Base-by-base conservation (phyloP, 2,329 filamentous ascomycete species). In the Paraphaeosphaeria sporulosa region DNA sequence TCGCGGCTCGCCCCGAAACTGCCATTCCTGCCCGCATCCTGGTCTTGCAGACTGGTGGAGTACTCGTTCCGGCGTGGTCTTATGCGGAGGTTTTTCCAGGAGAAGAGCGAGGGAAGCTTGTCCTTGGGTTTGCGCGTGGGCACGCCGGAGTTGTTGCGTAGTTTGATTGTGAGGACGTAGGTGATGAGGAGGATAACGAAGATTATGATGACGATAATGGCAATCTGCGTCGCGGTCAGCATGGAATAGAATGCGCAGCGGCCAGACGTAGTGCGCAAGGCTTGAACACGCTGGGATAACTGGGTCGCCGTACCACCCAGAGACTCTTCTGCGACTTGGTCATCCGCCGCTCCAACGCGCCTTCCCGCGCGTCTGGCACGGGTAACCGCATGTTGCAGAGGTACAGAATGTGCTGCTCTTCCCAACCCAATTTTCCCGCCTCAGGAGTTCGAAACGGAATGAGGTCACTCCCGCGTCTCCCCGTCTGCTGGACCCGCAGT, bases 21-120 rank as follows among this genome's bases (percentile, higher is more conserved):
- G 38, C 30, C 64, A 52, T 63, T 64, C 23, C 71, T 65, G 17
- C 64, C 67, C 34, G 71, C 67, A 58, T 71, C 71, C 47, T 74
- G 72, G 47, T 73, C 74, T 56, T 78, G 75, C 21, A 78, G 63
- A 40, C 64, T 71, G 3, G 67, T 74, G 1, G 74, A 78, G 61
- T 78, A 78, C 7, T 64, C 69, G 66, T 70, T 66, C 50, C 73
- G 66, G 42, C 67, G 64, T 30, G 70, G 67, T 15, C 72, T 64
- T 54, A 65, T 67, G 54, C 70, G 65, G 43, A 71, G 70, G 23
- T 65, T 67, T 38, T 64, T 69, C 67, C 68, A 75, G 21, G 69
- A 73, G 59, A 74, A 76, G 17, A 76, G 57, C 23, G 71, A 73
- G 13, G 74, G 72, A 19, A 76, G 67, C 44, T 72, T 75, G 56